Base-by-base conservation (phyloP, 1,284 basidiomycete genomes). In the Malassezia restricta region DNA sequence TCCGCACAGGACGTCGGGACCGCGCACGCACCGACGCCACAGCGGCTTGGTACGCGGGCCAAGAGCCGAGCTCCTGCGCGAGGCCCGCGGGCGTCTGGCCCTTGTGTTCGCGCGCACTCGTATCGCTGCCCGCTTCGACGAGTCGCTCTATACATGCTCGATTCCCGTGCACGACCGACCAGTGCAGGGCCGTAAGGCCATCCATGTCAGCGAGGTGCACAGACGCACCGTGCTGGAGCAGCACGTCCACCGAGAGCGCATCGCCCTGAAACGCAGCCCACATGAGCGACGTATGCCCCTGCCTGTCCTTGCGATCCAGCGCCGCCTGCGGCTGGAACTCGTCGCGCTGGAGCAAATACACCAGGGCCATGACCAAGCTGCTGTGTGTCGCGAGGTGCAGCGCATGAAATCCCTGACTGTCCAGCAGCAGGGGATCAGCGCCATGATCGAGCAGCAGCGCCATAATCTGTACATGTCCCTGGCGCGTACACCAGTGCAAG, bases 231-330 rank as follows among this genome's bases (percentile, higher is more conserved):
- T 92, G 87, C 51, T 84, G 82, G 47, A 99, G 79, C 15, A 99
- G 76, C 31, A 98, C 76, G 58, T 95, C 88, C 2, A 98, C 88
- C 0, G 86, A 90, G 20, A 98, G 81, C 1, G 88, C 90, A 67
- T 99, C 94, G 40, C 92, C 92, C 73, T 98, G 94, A 76, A 96
- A 98, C 4, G 90, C 88, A 2, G 94, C 94, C 94, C 94, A 98
- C 87, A 96, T 95, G 48, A 99, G 79, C 0, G 87, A 80, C 0
- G 92, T 96, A 69, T 98, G 94, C 0, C 92, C 92, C 37, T 90
- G 86, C 1, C 82, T 78, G 74, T 99, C 94, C 40, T 54, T 46
- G 3, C 52, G 51, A 35, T 72, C 66, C 8, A 72, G 44, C 0
- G 57, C 57, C 20, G 49, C 47, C 1, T 44, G 45, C 2, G 59